Evolutionary conservation across 2,329 filamentous ascomycete genomes (phyloP).

Genomic region (Neospermospora avenae): DNA sequence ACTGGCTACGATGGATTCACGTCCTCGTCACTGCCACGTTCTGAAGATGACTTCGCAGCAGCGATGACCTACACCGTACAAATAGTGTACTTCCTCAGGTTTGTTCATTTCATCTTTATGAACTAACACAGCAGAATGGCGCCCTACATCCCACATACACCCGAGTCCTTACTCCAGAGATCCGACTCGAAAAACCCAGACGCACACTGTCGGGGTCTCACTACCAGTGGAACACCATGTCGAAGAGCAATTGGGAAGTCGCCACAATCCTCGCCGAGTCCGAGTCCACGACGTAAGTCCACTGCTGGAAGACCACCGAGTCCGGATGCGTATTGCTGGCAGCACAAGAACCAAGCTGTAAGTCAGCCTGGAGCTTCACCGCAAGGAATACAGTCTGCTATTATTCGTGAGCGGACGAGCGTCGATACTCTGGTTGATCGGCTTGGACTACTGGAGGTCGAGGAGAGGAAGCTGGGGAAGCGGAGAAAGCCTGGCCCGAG

Average conservation of each 20-base stretch:
- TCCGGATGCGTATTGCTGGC: constrained; percentile 71
- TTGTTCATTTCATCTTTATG: constrained; percentile 17
- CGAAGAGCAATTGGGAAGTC: constrained; percentile 62
- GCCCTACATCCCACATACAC: constrained; percentile 67
- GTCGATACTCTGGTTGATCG: constrained; percentile 83
- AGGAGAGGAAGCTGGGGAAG: constrained; percentile 22
- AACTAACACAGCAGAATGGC: constrained; percentile 43
- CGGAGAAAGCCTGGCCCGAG: constrained; percentile 26
- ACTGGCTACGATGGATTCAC: constrained; percentile 18
- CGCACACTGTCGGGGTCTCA: constrained; percentile 86
- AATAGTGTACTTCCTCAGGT: constrained; percentile 7
- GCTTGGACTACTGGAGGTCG: constrained; percentile 68
- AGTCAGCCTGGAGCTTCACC: constrained; percentile 40
- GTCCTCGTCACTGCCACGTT: constrained; percentile 18
- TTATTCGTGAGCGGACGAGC: constrained; percentile 66
- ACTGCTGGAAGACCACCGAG: constrained; percentile 27
- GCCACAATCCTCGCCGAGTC: constrained; percentile 28
- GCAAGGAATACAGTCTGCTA: constrained; percentile 41
- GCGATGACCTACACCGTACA: constrained; percentile 8
- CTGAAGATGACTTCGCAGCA: constrained; percentile 2
- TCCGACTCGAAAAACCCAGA: constrained; percentile 81
- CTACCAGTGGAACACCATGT: constrained; percentile 77
- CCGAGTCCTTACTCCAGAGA: constrained; percentile 74
- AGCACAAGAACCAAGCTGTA: constrained; percentile 79
- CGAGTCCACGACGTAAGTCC: constrained; percentile 25